phyloP scores from a whole-genome alignment of 2,329 filamentous ascomycete genomes.

The Cladophialophora exuberans region DNA sequence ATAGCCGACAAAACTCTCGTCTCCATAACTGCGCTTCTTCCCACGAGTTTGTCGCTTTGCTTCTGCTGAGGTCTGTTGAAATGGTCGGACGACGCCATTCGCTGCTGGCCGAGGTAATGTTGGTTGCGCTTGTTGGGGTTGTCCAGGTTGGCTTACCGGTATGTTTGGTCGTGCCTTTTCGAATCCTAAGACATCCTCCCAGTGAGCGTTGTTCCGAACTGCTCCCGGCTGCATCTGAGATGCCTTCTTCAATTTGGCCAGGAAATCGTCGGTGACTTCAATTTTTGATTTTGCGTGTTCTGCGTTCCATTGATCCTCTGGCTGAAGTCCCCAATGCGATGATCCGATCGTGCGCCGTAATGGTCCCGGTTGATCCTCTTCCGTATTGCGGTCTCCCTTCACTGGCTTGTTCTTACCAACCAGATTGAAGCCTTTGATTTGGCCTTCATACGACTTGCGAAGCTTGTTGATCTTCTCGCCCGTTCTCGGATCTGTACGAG shows the following conservation, averaged over 20 bases:
- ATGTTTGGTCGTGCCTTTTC: conserved; percentile 48
- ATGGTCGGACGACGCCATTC: conserved; percentile 27
- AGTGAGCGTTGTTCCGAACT: conserved; percentile 50
- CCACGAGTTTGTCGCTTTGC: conserved; percentile 49
- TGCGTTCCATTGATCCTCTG: conserved; percentile 55
- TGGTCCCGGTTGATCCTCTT: conserved; percentile 36
- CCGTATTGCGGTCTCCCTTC: conserved; percentile 43
- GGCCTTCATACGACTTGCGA: conserved; percentile 58
- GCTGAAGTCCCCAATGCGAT: conserved; percentile 49
- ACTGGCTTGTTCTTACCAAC: conserved; percentile 53
- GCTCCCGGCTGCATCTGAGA: conserved; percentile 53
- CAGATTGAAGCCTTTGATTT: conserved; percentile 51
- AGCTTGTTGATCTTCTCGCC: conserved; percentile 68
- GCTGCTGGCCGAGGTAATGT: conserved; percentile 33
- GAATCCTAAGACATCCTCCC: conserved; percentile 52
- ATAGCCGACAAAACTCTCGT: conserved; percentile 56
- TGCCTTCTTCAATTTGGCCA: conserved; percentile 47
- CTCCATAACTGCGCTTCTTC: conserved; percentile 54
- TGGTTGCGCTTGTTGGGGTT: conserved; percentile 14
- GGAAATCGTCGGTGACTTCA: conserved; percentile 44
- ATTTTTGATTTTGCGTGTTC: conserved; percentile 54
- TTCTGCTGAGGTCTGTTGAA: conserved; percentile 38
- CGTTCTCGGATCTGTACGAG: conserved; percentile 62
- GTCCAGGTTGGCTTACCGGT: conserved; percentile 32
- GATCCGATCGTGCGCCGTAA: conserved; percentile 38